Evolutionary conservation across 2,329 filamentous ascomycete species (phyloP), one percentile per base, ranked within the genome.

Genomic region (Gaeumannomyces sp.): DNA sequence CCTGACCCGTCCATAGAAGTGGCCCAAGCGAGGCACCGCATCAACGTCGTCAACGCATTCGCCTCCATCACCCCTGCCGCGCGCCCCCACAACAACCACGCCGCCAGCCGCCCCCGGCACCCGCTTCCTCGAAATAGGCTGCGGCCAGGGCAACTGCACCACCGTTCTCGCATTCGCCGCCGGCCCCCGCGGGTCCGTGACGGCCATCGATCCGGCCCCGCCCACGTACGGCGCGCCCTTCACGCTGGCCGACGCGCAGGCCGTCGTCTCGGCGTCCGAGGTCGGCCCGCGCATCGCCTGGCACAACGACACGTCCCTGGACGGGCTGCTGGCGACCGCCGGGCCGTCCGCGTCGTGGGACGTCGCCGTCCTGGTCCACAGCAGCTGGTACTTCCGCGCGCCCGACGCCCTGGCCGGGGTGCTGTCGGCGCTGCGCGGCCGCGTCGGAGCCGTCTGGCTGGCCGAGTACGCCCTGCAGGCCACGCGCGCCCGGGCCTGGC

Each of bases 71-170:
- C 38, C 38, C 38, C 6, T 50, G 38, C 16, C 16, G 16, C 45
- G 45, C 22, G 1, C n/a, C 35, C 56, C 65, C 33, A 29, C 38
- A 14, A 33, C 64, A 56, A 74, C 80, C 35, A 31, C 31, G 31
- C 31, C 31, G 31, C 31, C 31, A 31, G 6, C 31, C 64, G 27
- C 65, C 1, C 72, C 75, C 0, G 78, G 79, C 66, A 75, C 76
- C 33, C 77, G 75, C 3, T 71, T 86, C 8, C 76, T 88, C 1
- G 85, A 87, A 70, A 72, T 88, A 53, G 85, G 84, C 62, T 87
- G 85, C 72, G 85, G 85, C 1, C 85, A 87, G 68, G 85, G 85
- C 2, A 83, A 83, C 66, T 81, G 79, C 68, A 86, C 85, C 1
- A 76, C 79, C 14, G 81, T 80, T 3, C 78, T 87, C 25, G 85